Percentiles rank a stretch among this genome's conserved stretches.
Conservation (phyloP, 805 yeast genomes). For the Hanseniaspora guilliermondii region DNA sequence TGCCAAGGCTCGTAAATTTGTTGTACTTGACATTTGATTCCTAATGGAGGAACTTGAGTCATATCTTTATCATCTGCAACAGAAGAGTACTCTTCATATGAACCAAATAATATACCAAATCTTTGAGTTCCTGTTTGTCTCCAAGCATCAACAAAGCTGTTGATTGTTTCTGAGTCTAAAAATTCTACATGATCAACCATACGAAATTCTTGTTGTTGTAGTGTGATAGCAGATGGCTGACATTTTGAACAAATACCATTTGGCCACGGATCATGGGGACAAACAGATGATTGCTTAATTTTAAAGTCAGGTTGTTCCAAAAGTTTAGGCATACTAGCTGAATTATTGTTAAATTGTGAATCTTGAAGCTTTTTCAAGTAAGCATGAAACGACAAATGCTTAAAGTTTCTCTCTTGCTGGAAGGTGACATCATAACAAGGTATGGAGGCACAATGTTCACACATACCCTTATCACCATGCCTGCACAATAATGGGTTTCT, state of each 20-base stretch:
- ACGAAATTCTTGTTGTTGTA: slow-evolving; percentile 78
- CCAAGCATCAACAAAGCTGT: slow-evolving; percentile 84
- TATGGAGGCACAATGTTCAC: slow-evolving; percentile 89
- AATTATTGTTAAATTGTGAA: slow-evolving; percentile 35
- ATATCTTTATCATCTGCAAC: slow-evolving; percentile 6
- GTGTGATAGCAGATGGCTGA: slow-evolving; percentile 89
- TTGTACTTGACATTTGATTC: slow-evolving; percentile 86
- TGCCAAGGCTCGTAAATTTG: slow-evolving; percentile 93
- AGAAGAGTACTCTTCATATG: slow-evolving; percentile 55
- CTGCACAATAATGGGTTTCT: slow-evolving; percentile 41
- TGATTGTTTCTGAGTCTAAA: slow-evolving; percentile 57
- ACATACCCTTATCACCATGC: slow-evolving; percentile 92
- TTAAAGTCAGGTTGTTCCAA: slow-evolving; percentile 56
- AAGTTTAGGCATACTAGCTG: slow-evolving; percentile 71
- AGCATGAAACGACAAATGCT: slow-evolving; percentile 81
- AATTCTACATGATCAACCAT: slow-evolving; percentile 98
- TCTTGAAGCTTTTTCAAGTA: slow-evolving; percentile 62
- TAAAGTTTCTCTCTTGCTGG: slow-evolving; percentile 60
- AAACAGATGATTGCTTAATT: slow-evolving; percentile 40
- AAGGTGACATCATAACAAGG: slow-evolving; percentile 89
- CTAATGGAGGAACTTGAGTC: slow-evolving; percentile 53
- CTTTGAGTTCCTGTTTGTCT: slow-evolving; percentile 79
- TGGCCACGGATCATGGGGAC: slow-evolving; percentile 88
- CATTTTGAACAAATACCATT: slow-evolving; percentile 89
- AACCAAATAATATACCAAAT: slow-evolving; percentile 73